Evolutionary conservation across 1,284 basidiomycete genomes (phyloP).

Genomic region (Pseudozyma hubeiensis): DNA sequence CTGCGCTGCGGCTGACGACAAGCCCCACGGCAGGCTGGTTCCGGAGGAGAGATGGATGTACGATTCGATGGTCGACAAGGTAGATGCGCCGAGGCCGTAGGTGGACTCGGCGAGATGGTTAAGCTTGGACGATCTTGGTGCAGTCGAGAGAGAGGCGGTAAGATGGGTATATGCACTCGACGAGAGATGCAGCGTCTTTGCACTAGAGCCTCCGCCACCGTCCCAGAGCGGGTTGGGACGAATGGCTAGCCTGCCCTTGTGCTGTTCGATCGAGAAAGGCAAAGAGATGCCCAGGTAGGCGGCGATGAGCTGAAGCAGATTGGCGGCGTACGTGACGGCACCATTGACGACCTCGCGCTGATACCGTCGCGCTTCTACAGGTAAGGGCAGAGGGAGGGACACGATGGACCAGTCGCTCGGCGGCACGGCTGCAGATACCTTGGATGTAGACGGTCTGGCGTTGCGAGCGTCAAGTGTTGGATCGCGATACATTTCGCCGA

Average conservation of each 20-base stretch:
- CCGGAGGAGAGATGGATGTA: constrained; percentile 50
- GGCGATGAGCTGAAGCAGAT: constrained; percentile 50
- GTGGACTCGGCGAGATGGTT: constrained; percentile 50
- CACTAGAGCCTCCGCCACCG: constrained; percentile 43
- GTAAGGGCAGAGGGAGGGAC: constrained; percentile 43
- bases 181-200: constrained; percentile 48
- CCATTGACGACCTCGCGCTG: constrained; percentile 53
- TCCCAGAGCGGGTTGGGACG: constrained; percentile 55
- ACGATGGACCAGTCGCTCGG: constrained; percentile 51
- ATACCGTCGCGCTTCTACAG: constrained; percentile 51
- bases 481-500: constrained; percentile 3
- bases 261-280: constrained; percentile 50
- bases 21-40: constrained; percentile 37
- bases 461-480: not conserved
- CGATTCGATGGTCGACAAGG: constrained; percentile 52
- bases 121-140: constrained; percentile 19
- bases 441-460: not conserved
- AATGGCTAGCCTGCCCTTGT: constrained; percentile 40
- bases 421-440: not conserved
- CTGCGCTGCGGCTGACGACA: constrained; percentile 13
- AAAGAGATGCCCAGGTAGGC: constrained; percentile 53
- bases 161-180: constrained; percentile 44
- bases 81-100: constrained; percentile 52
- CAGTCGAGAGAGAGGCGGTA: constrained; percentile 10
- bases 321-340: constrained; percentile 45